These are phyloP conservation scores for Botrytis aclada DNA, from an alignment of 2,329 filamentous ascomycete species.

Conservation along the genomic window DNA sequence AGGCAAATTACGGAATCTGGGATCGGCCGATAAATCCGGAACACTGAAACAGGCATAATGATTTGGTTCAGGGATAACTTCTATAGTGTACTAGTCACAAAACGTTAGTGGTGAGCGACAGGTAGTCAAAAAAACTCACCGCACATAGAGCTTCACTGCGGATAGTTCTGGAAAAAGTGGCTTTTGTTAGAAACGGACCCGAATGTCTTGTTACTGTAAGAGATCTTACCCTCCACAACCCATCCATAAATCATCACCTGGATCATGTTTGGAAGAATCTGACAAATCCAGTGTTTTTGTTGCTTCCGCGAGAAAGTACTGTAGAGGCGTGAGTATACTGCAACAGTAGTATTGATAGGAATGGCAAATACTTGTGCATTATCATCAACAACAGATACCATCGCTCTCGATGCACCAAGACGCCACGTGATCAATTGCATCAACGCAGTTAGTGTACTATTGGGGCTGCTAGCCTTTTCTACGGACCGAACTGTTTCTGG, in stretches of 20 bases:
- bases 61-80: constrained; percentile 13
- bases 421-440: constrained; percentile 48
- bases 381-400: constrained; percentile 46
- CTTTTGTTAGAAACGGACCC: not conserved
- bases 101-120: not conserved
- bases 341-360: not conserved
- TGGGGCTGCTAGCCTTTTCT: constrained; percentile 31
- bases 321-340: constrained; percentile 23
- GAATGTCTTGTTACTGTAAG: not conserved
- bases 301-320: constrained; percentile 49
- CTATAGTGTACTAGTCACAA: constrained; percentile 20
- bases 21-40: constrained; percentile 19
- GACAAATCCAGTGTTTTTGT: constrained; percentile 41
- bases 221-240: constrained; percentile 21
- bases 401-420: constrained; percentile 43
- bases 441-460: constrained; percentile 42
- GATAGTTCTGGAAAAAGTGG: constrained; percentile 10
- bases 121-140: not conserved
- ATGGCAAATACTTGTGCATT: constrained; percentile 20
- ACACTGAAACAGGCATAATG: constrained; percentile 24
- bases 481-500: constrained; percentile 6
- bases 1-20: constrained; percentile 21
- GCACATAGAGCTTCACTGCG: constrained; percentile 21
- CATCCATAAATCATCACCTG: constrained; percentile 20
- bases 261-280: constrained; percentile 20